Evolutionary conservation across 2,329 filamentous ascomycete species (phyloP), one percentile per base, ranked within the genome.

Genomic region (Fusarium papillatum): DNA sequence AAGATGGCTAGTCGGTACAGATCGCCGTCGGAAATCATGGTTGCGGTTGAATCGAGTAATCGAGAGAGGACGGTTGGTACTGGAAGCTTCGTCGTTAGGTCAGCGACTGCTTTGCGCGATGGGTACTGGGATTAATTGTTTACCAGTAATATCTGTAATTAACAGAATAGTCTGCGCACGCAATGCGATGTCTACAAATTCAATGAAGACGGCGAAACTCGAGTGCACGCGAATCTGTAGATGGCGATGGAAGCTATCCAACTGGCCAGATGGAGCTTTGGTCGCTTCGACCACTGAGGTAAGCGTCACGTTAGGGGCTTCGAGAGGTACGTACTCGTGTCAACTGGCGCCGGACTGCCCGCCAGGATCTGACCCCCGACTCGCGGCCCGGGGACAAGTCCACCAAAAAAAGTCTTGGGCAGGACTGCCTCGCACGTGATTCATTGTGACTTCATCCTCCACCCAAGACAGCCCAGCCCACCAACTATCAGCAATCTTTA

Each of bases 1-100:
- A 98, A 96, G 84, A 98, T 93, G 84, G 97, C 96, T 36, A 99
- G 91, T 74, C 91, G 91, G 90, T 98, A 98, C 80, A 99, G 93
- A 77, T 97, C 93, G 84, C 90, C 88, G 91, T 99, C 97, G 83
- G 96, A 94, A 83, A 99, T 98, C 97, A 99, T 99, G 61, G 81
- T 94, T 88, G 81, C 71, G 72, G 55, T 64, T 60, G 46, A 66
- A 57, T 67, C 61, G 64, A 65, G 41, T 31, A 22, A 64, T 65
- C 24, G 61, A 39, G 57, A 68, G 59, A 64, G 43, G 66, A 69
- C 24, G 50, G 55, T 46, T 69, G 60, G 46, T 19, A 61, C 43
- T 46, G 64, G 46, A 24, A 65, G 59, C 76, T 79, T 46, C 34
- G 31, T 31, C 38, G 31, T 41, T 38, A 13, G 38, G 68, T 80